These are phyloP conservation scores for Pseudognaphalium luteoalbum DNA, from an alignment of 129 eudicot genomes.

Conservation along the genomic window DNA sequence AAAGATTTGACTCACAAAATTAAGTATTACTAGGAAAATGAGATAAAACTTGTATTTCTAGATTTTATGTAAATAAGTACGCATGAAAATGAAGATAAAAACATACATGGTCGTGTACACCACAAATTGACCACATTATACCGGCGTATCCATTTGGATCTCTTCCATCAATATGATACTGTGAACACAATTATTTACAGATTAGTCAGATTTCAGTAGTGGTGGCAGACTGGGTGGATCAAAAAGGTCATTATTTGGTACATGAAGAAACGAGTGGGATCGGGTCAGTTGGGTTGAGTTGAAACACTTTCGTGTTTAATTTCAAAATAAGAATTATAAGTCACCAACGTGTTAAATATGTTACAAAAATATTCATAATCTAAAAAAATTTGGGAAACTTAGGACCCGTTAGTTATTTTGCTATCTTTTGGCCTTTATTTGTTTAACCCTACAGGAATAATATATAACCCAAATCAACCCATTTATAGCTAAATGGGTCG, in stretches of 20 bases:
- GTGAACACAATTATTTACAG: slow-evolving; percentile 25
- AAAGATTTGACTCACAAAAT: slow-evolving; percentile 2
- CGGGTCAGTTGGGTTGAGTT: slow-evolving; percentile 3
- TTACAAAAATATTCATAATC: neutral
- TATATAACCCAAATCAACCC: neutral
- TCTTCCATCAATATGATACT: slow-evolving; percentile 93
- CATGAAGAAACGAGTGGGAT: neutral
- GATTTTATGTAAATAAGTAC: neutral
- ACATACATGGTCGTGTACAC: slow-evolving; percentile 89
- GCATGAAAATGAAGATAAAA: neutral
- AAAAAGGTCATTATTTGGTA: neutral
- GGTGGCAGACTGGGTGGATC: neutral
- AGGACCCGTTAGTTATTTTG: neutral
- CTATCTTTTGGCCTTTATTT: neutral
- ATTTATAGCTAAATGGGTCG: neutral
- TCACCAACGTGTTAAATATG: neutral
- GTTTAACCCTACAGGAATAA: neutral
- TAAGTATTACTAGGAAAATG: neutral
- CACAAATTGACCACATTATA: slow-evolving; percentile 99
- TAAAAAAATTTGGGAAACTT: neutral
- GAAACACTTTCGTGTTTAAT: neutral
- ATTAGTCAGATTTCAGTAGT: neutral
- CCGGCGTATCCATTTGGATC: slow-evolving; percentile 98
- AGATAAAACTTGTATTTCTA: neutral
- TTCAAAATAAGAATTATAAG: neutral